These are phyloP conservation scores for Pythium pyrilobum DNA, from an alignment of 352 stramenopile species.

Conservation along the genomic window DNA sequence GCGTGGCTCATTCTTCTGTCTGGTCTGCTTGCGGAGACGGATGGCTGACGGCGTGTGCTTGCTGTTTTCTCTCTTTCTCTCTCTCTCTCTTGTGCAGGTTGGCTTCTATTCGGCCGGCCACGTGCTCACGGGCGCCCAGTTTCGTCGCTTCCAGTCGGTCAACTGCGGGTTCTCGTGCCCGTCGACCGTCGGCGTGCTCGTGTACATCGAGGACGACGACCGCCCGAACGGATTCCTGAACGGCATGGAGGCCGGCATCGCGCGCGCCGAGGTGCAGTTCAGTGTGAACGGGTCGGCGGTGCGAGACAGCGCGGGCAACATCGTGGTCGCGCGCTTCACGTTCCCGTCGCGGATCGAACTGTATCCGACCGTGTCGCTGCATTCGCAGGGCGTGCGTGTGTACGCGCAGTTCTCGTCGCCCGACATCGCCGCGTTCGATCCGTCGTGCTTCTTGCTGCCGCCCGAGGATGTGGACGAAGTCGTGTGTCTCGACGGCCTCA, in stretches of 20 bases:
- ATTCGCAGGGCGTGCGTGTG: slow-evolving; percentile 76
- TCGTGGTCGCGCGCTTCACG: slow-evolving; percentile 54
- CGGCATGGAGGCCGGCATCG: slow-evolving; percentile 7
- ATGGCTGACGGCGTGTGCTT: background rate
- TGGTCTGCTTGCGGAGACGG: background rate
- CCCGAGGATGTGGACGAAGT: slow-evolving; percentile 32
- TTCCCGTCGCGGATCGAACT: slow-evolving; percentile 63
- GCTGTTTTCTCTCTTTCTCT: background rate
- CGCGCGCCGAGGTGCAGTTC: slow-evolving; percentile 54
- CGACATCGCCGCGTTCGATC: slow-evolving; percentile 51
- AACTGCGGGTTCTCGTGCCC: slow-evolving; percentile 48
- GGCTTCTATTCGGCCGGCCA: slow-evolving; percentile 80
- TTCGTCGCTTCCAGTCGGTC: slow-evolving; percentile 51
- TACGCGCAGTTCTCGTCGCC: slow-evolving; percentile 74
- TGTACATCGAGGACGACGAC: slow-evolving; percentile 44
- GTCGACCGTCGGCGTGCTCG: slow-evolving; percentile 72
- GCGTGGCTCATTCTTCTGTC: background rate
- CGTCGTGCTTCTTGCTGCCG: slow-evolving; percentile 43
- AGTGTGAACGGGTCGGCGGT: slow-evolving; percentile 65
- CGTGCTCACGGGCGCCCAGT: slow-evolving; percentile 59
- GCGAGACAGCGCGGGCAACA: slow-evolving; percentile 39
- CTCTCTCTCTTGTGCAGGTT: slow-evolving; percentile 31
- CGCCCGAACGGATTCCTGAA: slow-evolving; percentile 8
- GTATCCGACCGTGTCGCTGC: slow-evolving; percentile 79
- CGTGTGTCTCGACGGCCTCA: slow-evolving; percentile 71